A percentile compares a stretch with the other conserved stretches of the same genome.
phyloP scores from a whole-genome alignment of 1,139 yeast species.

The Hansenula lynferdii region DNA sequence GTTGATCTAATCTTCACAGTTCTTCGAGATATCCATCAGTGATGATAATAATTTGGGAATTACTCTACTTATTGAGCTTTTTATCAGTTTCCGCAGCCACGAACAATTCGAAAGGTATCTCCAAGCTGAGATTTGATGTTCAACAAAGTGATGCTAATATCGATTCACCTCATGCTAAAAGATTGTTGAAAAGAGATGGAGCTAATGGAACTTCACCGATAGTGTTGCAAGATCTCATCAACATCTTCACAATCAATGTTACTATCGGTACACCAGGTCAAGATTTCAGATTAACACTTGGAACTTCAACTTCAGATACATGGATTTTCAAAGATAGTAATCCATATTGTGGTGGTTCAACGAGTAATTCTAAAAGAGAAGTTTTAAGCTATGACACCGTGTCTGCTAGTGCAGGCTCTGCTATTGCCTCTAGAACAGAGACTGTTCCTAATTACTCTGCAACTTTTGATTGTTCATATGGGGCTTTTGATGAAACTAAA shows the following conservation, averaged over 20 bases:
- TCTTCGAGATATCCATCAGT: too few species aligned
- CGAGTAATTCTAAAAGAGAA: background rate
- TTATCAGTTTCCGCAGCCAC: background rate
- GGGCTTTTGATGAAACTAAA: background rate
- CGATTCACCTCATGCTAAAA: background rate
- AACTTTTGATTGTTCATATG: background rate
- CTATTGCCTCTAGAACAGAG: background rate
- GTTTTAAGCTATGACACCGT: background rate
- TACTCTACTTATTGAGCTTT: too few species aligned
- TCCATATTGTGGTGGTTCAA: background rate
- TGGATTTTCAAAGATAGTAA: background rate
- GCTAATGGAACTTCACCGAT: background rate
- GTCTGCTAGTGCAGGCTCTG: background rate
- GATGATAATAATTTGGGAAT: too few species aligned
- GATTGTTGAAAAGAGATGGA: background rate
- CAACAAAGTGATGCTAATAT: background rate
- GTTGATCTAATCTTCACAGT: too few species aligned
- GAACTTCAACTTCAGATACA: background rate
- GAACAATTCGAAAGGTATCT: background rate
- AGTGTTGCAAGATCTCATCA: background rate
- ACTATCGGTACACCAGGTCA: background rate
- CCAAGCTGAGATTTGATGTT: background rate
- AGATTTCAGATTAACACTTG: background rate
- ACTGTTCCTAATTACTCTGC: background rate
- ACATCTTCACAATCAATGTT: background rate